Evolutionary conservation across 768 basidiomycete genomes (phyloP), one percentile per base, ranked within the genome.

Genomic region (Glaciozyma martinii): DNA sequence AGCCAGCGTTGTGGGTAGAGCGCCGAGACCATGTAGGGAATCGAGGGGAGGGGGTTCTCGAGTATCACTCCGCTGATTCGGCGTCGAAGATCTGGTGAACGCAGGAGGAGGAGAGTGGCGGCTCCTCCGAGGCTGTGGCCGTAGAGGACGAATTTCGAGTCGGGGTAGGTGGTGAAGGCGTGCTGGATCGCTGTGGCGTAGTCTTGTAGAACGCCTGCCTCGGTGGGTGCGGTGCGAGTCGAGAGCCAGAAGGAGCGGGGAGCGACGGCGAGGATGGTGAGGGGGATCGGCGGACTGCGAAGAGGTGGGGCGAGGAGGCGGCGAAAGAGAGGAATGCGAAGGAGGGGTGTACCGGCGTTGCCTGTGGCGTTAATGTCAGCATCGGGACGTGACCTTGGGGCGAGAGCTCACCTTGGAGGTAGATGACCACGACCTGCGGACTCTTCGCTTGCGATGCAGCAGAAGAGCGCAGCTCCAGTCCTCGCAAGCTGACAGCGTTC

Each of bases 201-300:
- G 71, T 83, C 82, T 1, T 73, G 60, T 40, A 78, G 66, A 55
- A 82, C 71, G 16, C 78, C 78, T 0, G 56, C 30, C 63, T 82
- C 74, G 0, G 80, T 79, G 0, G 81, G 80, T 0, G 74, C 60
- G 12, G 76, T 58, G 13, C 68, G 73, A 6, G 79, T 78, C 5
- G 82, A 82, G 25, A 77, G 79, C 79, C 82, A 82, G 71, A 78
- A 83, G 0, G 81, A 81, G 13, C 82, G 79, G 0, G 82, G 82
- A 0, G 81, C 79, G 33, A 79, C 66, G 12, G 80, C 78, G 49
- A 81, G 50, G 62, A 81, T 66, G 10, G 72, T 73, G 8, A 71
- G 65, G 10, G 3, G 16, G 29, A 32, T 23, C 18, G 29, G 27
- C 0, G 58, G 10, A 1, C 33, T 7, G 9, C 8, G 43, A 29